Conservation (phyloP, 192 early-diverging fungal genomes). For the Coemansia sp. region DNA sequence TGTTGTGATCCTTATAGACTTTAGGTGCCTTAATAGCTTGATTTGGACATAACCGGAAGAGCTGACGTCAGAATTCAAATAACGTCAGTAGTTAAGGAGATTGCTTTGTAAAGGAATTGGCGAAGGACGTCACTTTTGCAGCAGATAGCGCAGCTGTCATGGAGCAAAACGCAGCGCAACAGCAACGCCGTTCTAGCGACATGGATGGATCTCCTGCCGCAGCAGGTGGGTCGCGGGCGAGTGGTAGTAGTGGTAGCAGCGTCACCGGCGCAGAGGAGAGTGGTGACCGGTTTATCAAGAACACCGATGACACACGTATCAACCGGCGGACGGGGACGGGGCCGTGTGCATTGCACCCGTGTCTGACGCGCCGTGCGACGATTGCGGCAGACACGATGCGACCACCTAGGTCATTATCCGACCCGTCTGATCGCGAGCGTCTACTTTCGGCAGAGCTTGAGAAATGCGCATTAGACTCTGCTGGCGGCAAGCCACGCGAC, state of each 20-base stretch:
- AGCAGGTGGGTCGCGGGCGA: background rate
- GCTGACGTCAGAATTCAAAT: too few relatives aligned
- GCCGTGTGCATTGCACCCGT: conserved; percentile 48
- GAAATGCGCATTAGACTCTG: conserved; percentile 5
- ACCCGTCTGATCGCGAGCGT: background rate
- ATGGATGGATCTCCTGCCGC: background rate
- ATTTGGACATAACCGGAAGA: background rate
- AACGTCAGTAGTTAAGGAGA: background rate
- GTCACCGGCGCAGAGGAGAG: conserved; percentile 25
- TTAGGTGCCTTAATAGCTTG: background rate
- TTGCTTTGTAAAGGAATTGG: background rate
- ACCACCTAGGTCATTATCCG: background rate
- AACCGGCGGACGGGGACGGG: conserved; percentile 37
- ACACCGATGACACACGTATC: conserved; percentile 29
- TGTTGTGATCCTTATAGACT: background rate
- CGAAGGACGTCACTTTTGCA: background rate
- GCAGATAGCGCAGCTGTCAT: background rate
- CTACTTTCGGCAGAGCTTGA: background rate
- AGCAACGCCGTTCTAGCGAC: background rate
- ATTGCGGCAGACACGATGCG: background rate
- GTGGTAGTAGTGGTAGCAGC: conserved; percentile 7
- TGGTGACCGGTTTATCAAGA: conserved; percentile 42
- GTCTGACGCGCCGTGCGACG: conserved; percentile 33
- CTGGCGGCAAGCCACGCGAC: background rate
- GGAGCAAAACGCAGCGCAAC: background rate